These are phyloP conservation scores for Saprolegnia parasitica DNA, from an alignment of 352 stramenopile species.

Conservation along the genomic window DNA sequence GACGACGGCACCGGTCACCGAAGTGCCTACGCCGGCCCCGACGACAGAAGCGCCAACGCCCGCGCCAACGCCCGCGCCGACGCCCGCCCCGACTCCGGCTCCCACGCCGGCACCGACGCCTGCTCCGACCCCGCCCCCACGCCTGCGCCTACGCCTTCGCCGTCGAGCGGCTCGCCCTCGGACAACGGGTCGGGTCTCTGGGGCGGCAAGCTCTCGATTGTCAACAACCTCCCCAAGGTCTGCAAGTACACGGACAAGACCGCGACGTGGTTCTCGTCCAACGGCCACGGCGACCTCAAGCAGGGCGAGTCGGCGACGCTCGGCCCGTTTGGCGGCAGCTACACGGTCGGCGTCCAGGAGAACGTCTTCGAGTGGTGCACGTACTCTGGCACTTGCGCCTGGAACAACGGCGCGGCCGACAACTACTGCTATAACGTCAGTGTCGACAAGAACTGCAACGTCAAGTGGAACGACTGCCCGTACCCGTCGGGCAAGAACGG, in stretches of 20 bases:
- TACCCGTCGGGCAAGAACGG: conserved; percentile 6
- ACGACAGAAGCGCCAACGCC: neutral
- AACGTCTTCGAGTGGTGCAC: conserved; percentile 12
- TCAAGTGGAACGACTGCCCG: conserved; percentile 12
- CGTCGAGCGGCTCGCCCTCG: neutral
- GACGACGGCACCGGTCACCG: neutral
- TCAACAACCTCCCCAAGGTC: conserved; percentile 10
- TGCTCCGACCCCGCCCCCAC: neutral
- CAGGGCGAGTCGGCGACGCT: neutral
- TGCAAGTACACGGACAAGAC: conserved; percentile 13
- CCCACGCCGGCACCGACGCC: neutral
- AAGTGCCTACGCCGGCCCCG: neutral
- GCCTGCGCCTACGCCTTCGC: neutral
- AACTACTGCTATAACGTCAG: conserved; percentile 17
- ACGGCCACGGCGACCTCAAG: neutral
- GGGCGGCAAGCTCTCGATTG: neutral
- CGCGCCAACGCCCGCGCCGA: neutral
- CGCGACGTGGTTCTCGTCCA: conserved; percentile 5
- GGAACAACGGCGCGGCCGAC: conserved; percentile 1
- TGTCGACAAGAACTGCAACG: neutral
- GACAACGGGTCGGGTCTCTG: conserved; percentile 5
- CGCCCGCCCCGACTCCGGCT: neutral
- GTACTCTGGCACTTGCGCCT: conserved; percentile 7
- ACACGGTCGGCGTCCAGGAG: conserved; percentile 11
- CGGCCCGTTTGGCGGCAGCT: neutral